Percentiles rank a stretch among this genome's conserved stretches.
These are phyloP conservation scores for Taphrina pruni DNA, from an alignment of 1,139 yeast genomes.

Conservation along the genomic window DNA sequence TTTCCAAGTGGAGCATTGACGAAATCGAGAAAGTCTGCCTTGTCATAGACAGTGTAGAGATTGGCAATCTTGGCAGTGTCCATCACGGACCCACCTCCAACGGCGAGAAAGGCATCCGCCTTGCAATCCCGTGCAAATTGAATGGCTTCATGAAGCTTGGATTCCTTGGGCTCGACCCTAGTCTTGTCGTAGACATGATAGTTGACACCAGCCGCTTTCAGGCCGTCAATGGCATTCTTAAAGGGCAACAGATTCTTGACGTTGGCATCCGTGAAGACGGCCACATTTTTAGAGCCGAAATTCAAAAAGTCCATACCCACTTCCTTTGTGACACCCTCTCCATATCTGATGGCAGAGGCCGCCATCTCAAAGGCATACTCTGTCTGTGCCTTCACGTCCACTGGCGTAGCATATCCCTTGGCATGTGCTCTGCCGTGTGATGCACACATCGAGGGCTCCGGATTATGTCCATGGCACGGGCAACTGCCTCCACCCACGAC, in stretches of 20 bases:
- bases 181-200: constrained; percentile 54
- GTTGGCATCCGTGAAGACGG: constrained; percentile 51
- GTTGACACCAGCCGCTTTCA: constrained; percentile 52
- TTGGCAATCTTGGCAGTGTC: constrained; percentile 56
- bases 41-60: constrained; percentile 53
- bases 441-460: constrained; percentile 38
- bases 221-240: constrained; percentile 51
- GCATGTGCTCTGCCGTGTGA: constrained; percentile 39
- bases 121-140: constrained; percentile 52
- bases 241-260: constrained; percentile 51
- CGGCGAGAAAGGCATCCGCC: constrained; percentile 55
- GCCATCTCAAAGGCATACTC: constrained; percentile 55
- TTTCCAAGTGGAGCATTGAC: constrained; percentile 57
- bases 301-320: constrained; percentile 55
- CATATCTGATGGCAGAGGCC: constrained; percentile 54
- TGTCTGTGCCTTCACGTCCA: constrained; percentile 34
- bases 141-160: constrained; percentile 53
- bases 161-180: constrained; percentile 54
- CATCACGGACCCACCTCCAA: constrained; percentile 57
- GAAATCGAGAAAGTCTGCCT: constrained; percentile 54
- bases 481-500: constrained; percentile 37
- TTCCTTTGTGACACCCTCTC: constrained; percentile 54
- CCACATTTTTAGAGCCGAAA: constrained; percentile 51
- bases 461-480: constrained; percentile 36
- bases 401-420: constrained; percentile 39